These are phyloP conservation scores for Aureobasidium melanogenum DNA, from an alignment of 2,329 filamentous ascomycete genomes.

Conservation along the genomic window DNA sequence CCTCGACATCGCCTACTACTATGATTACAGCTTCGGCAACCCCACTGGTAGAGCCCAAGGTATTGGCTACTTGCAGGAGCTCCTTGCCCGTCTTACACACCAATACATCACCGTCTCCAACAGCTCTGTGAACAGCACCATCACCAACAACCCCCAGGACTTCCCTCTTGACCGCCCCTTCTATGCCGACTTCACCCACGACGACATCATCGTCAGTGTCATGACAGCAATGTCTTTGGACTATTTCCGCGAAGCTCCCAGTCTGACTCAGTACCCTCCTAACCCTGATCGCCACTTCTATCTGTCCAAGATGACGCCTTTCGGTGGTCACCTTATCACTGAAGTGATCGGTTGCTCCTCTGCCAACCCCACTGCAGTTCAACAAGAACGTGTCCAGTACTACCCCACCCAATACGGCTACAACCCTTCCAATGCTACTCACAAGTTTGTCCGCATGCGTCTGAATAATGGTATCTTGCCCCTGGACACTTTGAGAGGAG, in stretches of 20 bases:
- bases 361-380: slow-evolving; percentile 32
- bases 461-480: slow-evolving; percentile 43
- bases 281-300: slow-evolving; percentile 39
- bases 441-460: slow-evolving; percentile 44
- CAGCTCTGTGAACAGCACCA: slow-evolving; percentile 43
- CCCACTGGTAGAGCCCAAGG: slow-evolving; percentile 45
- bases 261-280: slow-evolving; percentile 34
- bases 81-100: slow-evolving; percentile 39
- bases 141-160: slow-evolving; percentile 35
- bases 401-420: slow-evolving; percentile 39
- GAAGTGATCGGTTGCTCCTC: slow-evolving; percentile 46
- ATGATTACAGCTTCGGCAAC: slow-evolving; percentile 36
- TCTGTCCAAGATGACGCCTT: slow-evolving; percentile 45
- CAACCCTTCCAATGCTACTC: slow-evolving; percentile 27
- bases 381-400: slow-evolving; percentile 33
- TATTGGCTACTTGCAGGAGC: slow-evolving; percentile 45
- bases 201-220: slow-evolving; percentile 43
- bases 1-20: slow-evolving; percentile 45
- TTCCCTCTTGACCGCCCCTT: slow-evolving; percentile 43
- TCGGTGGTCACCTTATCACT: slow-evolving; percentile 46
- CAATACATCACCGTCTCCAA: slow-evolving; percentile 41
- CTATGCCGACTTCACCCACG: slow-evolving; percentile 47
- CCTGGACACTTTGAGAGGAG: slow-evolving; percentile 39
- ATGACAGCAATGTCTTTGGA: slow-evolving; percentile 46
- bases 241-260: slow-evolving; percentile 43